phyloP scores from a whole-genome alignment of 2,329 filamentous ascomycete genomes.

The Ascochyta lentis region DNA sequence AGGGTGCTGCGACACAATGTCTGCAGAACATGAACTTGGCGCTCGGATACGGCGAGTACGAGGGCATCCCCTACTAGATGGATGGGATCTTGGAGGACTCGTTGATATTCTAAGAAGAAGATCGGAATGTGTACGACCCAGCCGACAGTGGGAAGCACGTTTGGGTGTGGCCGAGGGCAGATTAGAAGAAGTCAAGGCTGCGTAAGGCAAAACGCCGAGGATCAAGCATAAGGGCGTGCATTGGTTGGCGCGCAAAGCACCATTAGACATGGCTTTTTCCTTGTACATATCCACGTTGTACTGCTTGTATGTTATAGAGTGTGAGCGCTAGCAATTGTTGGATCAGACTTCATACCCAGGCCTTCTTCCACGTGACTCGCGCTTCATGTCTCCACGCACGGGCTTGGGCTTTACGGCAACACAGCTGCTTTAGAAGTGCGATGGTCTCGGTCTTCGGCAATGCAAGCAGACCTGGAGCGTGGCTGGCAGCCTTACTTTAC shows the following conservation, averaged over 20 bases:
- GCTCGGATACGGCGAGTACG: constrained; percentile 86
- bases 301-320: constrained; percentile 16
- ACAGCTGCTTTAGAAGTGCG: neutral
- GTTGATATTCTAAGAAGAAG: neutral
- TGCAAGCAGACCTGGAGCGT: neutral
- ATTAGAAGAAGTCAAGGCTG: constrained; percentile 5
- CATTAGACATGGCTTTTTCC: constrained; percentile 12
- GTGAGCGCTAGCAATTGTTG: constrained; percentile 7
- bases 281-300: constrained; percentile 20
- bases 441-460: neutral
- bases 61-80: constrained; percentile 72
- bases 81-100: neutral
- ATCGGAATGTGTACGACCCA: constrained; percentile 10
- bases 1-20: constrained; percentile 92
- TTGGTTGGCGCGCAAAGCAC: constrained; percentile 8
- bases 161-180: constrained; percentile 13
- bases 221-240: constrained; percentile 4
- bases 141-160: neutral
- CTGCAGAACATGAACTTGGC: constrained; percentile 95
- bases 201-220: constrained; percentile 3
- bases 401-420: neutral
- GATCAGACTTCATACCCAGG: constrained; percentile 2
- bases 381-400: neutral
- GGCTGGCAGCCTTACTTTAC: neutral
- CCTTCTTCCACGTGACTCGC: neutral